Percentiles rank a stretch among this genome's conserved stretches.
phyloP scores from a whole-genome alignment of 73 alveolate genomes.

The Stentor roeselii region DNA sequence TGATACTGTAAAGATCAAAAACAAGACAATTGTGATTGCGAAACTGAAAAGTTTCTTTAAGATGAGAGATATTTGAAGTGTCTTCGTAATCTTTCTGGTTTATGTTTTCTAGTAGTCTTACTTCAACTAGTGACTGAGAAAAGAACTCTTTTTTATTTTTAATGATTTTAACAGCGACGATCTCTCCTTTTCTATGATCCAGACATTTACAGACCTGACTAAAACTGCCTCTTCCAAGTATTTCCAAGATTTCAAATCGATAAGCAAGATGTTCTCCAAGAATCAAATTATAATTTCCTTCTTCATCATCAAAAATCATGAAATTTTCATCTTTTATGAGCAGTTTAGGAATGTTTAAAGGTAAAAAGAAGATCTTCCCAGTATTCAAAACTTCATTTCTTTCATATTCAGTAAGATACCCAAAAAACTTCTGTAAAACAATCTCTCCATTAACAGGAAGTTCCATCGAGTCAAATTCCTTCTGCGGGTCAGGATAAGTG shows the following conservation, averaged over 20 bases:
- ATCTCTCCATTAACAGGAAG: no score
- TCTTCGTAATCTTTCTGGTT: no score
- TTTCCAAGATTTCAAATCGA: not conserved
- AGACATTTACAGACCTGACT: not conserved
- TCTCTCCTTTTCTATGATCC: not conserved
- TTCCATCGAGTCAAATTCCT: no score
- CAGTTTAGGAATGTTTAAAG: no score
- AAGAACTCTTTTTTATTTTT: not conserved
- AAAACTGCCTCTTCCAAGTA: not conserved
- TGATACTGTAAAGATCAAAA: slow-evolving; percentile 57
- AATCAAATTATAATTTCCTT: slow-evolving; percentile 9
- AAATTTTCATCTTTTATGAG: no score
- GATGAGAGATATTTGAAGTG: slow-evolving; percentile 49
- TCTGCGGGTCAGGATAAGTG: no score
- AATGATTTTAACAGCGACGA: not conserved
- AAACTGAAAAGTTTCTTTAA: slow-evolving; percentile 57
- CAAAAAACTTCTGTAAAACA: no score
- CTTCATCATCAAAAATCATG: slow-evolving; percentile 78
- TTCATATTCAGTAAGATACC: no score
- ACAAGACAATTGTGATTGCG: no score
- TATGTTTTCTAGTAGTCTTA: slow-evolving; percentile 28
- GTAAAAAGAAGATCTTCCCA: no score
- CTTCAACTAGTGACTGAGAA: not conserved
- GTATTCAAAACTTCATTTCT: no score
- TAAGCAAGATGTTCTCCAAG: not conserved